These are phyloP conservation scores for Ciborinia camelliae DNA, from an alignment of 2,329 filamentous ascomycete species.

Conservation along the genomic window DNA sequence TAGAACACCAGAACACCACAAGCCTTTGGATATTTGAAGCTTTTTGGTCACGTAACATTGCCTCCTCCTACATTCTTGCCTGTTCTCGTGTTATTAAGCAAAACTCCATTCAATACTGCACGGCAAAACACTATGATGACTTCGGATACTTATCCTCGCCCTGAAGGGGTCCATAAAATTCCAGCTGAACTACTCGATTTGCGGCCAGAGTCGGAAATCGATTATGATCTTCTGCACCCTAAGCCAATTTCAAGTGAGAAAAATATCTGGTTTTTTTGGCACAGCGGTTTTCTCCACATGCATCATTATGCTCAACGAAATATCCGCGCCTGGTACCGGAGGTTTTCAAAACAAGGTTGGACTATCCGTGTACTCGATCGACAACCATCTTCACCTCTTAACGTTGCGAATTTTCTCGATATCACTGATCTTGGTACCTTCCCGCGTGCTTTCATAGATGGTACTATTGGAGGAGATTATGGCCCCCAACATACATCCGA, in stretches of 20 bases:
- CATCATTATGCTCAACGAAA: conserved; percentile 52
- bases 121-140: conserved; percentile 26
- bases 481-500: conserved; percentile 55
- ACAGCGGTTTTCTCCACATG: conserved; percentile 48
- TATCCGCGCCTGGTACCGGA: conserved; percentile 51
- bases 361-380: conserved; percentile 50
- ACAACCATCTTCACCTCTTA: conserved; percentile 43
- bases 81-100: neutral
- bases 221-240: conserved; percentile 43
- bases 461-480: conserved; percentile 48
- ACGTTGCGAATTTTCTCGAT: conserved; percentile 50
- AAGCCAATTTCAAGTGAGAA: conserved; percentile 44
- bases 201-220: conserved; percentile 46
- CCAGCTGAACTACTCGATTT: conserved; percentile 44
- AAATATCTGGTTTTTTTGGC: conserved; percentile 59
- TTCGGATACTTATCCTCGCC: conserved; percentile 36
- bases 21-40: neutral
- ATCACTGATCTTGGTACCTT: conserved; percentile 44
- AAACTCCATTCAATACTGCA: neutral
- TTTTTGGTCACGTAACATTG: neutral
- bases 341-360: conserved; percentile 52
- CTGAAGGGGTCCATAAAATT: conserved; percentile 43
- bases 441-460: conserved; percentile 50
- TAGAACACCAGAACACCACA: neutral
- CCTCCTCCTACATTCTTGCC: no score